phyloP scores from a whole-genome alignment of 2,329 filamentous ascomycete genomes.

The Hymenoscyphus fructigenus region DNA sequence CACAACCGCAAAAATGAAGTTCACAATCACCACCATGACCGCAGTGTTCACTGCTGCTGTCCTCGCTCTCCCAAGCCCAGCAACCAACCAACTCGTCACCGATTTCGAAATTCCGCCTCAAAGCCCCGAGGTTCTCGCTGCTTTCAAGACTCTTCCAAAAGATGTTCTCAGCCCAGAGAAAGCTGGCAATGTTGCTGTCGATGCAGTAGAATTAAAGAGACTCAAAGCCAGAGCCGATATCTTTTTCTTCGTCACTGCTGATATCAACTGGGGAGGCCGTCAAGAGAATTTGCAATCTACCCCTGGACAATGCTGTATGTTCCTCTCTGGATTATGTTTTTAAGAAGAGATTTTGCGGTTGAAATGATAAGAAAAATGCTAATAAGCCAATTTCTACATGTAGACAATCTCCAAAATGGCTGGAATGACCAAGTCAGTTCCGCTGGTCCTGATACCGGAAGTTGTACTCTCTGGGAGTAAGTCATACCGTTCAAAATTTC shows the following conservation, averaged over 20 bases:
- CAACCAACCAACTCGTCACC: not conserved
- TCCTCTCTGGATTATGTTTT: not conserved
- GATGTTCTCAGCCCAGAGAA: not conserved
- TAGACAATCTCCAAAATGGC: constrained; percentile 2
- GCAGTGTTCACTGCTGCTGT: not conserved
- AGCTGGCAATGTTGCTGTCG: not conserved
- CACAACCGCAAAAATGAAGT: not conserved
- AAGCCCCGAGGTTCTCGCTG: not conserved
- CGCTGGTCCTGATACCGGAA: not conserved
- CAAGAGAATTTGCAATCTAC: not conserved
- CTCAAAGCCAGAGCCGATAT: not conserved
- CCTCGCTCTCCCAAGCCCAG: not conserved
- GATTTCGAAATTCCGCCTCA: not conserved
- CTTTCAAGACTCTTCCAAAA: not conserved
- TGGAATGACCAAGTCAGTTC: constrained; percentile 2
- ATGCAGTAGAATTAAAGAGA: not conserved
- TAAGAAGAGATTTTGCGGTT: not conserved
- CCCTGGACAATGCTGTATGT: not conserved
- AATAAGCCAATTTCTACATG: not conserved
- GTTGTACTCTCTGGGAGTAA: constrained; percentile 3
- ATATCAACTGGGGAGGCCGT: not conserved
- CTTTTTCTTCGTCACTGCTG: not conserved
- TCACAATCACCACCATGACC: not conserved
- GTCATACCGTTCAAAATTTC: not conserved
- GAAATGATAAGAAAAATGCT: not conserved